Conservation (phyloP, 495 filamentous ascomycete species). For the Podospora sp. region DNA sequence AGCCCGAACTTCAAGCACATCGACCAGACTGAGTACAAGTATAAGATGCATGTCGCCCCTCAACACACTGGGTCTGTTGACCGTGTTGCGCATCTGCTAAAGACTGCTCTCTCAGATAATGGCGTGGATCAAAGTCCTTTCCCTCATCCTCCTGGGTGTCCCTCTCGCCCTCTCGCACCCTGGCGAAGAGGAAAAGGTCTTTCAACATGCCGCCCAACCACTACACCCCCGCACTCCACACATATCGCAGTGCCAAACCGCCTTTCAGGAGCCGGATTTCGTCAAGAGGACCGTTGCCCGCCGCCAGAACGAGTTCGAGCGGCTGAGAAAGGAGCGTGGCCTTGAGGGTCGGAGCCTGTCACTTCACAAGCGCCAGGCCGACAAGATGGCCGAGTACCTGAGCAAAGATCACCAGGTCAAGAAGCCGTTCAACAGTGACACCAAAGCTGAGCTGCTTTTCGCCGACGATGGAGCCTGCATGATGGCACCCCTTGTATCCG, state of each 20-base stretch:
- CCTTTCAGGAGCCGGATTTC: not conserved
- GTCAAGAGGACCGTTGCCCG: not conserved
- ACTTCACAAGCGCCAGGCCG: not conserved
- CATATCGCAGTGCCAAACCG: not conserved
- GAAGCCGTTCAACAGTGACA: conserved; percentile 3
- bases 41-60: not conserved
- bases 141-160: not conserved
- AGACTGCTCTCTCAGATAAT: not conserved
- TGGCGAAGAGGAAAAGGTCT: not conserved
- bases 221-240: conserved; percentile 1
- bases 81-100: too few relatives aligned
- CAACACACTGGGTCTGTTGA: too few relatives aligned
- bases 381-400: not conserved
- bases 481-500: conserved; percentile 1
- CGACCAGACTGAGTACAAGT: not conserved
- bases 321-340: not conserved
- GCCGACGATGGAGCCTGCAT: conserved; percentile 9
- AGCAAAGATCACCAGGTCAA: conserved; percentile 5
- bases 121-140: not conserved
- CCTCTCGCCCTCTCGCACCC: not conserved
- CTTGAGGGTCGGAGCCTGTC: not conserved
- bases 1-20: too few relatives aligned
- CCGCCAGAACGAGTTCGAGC: not conserved
- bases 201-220: not conserved
- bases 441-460: not conserved